Conservation (phyloP, 768 basidiomycete species). For the Podaxis sp. region DNA sequence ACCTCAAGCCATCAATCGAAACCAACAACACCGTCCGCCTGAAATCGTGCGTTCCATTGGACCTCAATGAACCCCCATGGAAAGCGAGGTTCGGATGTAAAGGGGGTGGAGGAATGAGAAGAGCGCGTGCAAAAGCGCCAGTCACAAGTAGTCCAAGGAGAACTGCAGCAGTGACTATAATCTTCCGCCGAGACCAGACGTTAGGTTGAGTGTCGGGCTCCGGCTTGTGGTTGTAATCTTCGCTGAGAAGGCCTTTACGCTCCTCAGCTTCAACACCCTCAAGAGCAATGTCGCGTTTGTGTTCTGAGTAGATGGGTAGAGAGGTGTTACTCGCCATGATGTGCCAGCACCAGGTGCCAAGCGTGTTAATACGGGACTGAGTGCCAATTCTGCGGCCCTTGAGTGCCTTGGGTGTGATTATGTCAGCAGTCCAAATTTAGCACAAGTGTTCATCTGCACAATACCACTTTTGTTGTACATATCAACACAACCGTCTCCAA, state of each 20-base stretch:
- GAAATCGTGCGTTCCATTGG: conserved; percentile 84
- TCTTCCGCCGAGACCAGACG: conserved; percentile 39
- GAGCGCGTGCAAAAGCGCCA: conserved; percentile 39
- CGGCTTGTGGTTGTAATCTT: conserved; percentile 25
- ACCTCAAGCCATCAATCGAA: conserved; percentile 87
- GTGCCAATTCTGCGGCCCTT: not conserved
- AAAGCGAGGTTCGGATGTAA: conserved; percentile 25
- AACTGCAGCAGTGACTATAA: conserved; percentile 35
- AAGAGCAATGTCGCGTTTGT: not conserved
- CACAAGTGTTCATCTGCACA: not conserved
- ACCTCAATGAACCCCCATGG: conserved; percentile 45
- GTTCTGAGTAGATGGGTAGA: not conserved
- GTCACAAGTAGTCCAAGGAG: conserved; percentile 44
- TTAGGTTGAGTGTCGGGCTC: conserved; percentile 21
- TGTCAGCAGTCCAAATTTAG: not conserved
- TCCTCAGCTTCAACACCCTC: conserved; percentile 28
- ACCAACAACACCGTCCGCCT: conserved; percentile 80
- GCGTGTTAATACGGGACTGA: too few species aligned
- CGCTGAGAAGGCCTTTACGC: conserved; percentile 38
- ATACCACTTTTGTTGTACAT: conserved; percentile 4
- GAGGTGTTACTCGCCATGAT: not conserved
- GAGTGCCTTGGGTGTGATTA: not conserved
- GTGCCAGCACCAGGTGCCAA: not conserved
- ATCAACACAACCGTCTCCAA: conserved; percentile 5
- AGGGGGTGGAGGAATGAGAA: conserved; percentile 22